Conservation (phyloP, 192 early-diverging fungal species). For the Linnemannia schmuckeri region DNA sequence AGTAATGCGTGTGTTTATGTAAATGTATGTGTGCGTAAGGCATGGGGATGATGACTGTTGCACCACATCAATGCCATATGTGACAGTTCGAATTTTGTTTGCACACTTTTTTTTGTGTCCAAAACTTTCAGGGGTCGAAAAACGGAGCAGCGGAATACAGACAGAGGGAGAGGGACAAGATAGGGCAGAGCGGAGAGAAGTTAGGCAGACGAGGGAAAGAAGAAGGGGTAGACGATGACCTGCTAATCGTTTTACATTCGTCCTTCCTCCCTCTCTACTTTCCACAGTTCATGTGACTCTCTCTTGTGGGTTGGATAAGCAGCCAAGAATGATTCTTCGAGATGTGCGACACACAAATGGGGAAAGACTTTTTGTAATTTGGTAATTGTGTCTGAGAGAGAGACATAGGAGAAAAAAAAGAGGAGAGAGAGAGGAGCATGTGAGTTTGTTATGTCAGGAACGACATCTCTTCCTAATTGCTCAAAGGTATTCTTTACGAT, state of each 20-base stretch:
- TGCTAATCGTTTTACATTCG: not conserved
- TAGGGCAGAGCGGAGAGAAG: not conserved
- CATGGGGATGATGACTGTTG: not conserved
- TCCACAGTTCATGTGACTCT: not conserved
- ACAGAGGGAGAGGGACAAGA: not conserved
- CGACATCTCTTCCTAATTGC: not conserved
- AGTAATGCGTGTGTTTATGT: no score
- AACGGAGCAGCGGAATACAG: not conserved
- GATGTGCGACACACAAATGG: no score
- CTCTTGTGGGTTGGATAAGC: not conserved
- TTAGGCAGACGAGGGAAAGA: not conserved
- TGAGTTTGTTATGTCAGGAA: not conserved
- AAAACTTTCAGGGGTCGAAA: constrained; percentile 16
- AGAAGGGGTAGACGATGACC: not conserved
- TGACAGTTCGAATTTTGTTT: not conserved
- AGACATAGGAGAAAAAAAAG: not conserved
- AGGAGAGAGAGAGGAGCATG: not conserved
- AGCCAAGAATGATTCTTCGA: not conserved
- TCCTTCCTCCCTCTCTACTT: not conserved
- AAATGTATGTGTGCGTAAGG: not conserved
- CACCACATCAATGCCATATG: not conserved
- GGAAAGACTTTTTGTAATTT: not conserved
- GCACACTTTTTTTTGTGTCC: constrained; percentile 3
- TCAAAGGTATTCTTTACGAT: not conserved
- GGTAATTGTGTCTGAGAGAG: not conserved